Conservation (phyloP, 257 asterid genomes). For the Solanum ossicruentum region DNA sequence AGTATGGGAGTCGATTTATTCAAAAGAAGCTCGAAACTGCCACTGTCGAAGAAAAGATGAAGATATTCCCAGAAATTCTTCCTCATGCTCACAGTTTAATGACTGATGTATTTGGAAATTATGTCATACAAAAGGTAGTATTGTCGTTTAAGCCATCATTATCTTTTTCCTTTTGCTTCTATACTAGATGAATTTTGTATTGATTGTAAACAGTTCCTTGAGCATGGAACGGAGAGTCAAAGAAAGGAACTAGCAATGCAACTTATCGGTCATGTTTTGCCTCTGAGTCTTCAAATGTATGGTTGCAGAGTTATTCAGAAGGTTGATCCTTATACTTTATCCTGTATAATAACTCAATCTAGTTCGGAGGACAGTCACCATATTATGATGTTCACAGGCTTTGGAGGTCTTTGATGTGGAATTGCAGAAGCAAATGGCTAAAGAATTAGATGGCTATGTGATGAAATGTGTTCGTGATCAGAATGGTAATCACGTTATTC, state of each 20-base stretch:
- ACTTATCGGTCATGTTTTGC: conserved; percentile 69
- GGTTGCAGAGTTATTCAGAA: conserved; percentile 97
- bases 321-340: conserved; percentile 27
- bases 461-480: conserved; percentile 84
- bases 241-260: conserved; percentile 63
- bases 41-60: conserved; percentile 49
- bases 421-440: conserved; percentile 55
- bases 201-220: conserved; percentile 50
- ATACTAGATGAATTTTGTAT: background rate
- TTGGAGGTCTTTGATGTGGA: conserved; percentile 77
- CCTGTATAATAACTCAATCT: background rate
- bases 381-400: conserved; percentile 35
- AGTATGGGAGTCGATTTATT: conserved; percentile 82
- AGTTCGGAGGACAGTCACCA: background rate
- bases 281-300: conserved; percentile 85
- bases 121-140: conserved; percentile 80
- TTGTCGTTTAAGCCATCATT: background rate
- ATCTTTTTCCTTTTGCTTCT: background rate
- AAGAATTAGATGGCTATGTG: conserved; percentile 76
- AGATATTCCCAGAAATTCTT: conserved; percentile 49
- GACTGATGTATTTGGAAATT: conserved; percentile 86
- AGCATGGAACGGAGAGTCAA: conserved; percentile 76
- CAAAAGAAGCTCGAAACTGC: conserved; percentile 92
- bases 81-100: conserved; percentile 65
- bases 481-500: conserved; percentile 89